Evolutionary conservation across 495 filamentous ascomycete genomes (phyloP).

Genomic region (Penicillium longicatenatum): DNA sequence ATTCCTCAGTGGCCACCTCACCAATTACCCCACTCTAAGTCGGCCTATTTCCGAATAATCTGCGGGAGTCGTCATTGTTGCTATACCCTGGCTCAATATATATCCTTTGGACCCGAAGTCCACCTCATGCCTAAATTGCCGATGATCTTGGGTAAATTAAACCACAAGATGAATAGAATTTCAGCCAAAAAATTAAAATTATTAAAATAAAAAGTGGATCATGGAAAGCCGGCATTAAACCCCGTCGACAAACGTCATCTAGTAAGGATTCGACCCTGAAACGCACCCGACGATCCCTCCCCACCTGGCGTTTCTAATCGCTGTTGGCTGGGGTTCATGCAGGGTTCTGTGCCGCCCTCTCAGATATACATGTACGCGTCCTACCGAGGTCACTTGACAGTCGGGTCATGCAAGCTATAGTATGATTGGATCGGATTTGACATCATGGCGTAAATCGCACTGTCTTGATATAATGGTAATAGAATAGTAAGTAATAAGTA

Average conservation of each 20-base stretch:
- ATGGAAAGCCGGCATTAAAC: not conserved
- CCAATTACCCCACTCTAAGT: not conserved
- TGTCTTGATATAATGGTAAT: not conserved
- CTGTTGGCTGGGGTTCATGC: not conserved
- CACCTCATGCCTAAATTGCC: too few species aligned
- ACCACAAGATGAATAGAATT: too few species aligned
- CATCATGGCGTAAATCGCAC: not conserved
- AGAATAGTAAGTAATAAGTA: not conserved
- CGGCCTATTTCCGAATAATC: not conserved
- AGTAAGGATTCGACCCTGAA: not conserved
- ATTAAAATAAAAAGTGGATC: too few species aligned
- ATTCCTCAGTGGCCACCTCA: too few species aligned
- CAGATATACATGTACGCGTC: not conserved
- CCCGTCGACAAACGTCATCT: not conserved
- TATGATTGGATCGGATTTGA: not conserved
- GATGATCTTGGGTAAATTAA: too few species aligned
- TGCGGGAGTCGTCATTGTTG: too few species aligned
- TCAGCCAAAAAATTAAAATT: not conserved
- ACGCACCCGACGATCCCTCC: not conserved
- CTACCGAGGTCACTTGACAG: not conserved
- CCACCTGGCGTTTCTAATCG: not conserved
- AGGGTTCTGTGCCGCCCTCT: not conserved
- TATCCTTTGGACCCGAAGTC: not conserved
- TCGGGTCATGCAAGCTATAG: not conserved
- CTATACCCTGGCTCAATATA: not conserved